Base-by-base conservation (phyloP, 1,139 yeast species). In the Arxiozyma heterogenica region DNA sequence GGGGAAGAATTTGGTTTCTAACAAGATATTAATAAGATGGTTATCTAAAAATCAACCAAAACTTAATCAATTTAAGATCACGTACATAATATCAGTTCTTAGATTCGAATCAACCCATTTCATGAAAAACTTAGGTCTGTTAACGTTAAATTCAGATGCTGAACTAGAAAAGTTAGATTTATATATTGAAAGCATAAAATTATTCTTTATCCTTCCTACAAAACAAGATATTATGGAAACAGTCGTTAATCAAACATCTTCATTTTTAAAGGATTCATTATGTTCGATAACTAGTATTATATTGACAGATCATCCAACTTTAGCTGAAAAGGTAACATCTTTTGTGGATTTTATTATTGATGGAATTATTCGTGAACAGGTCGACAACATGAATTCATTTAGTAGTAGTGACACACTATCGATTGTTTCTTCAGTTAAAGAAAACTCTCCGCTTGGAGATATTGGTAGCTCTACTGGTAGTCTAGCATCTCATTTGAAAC, bases 171-270 rank as follows among this genome's bases (percentile, higher is more conserved):
- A 57, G 46, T 47, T 64, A 22, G 56, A 60, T 47, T 55, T 66
- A 25, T 60, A 64, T 49, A 63, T 67, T 3, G 70, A 65, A 53
- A 67, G 68, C 21, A 61, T 64, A 41, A 58, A 64, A 50, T 53
- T 65, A 2, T 66, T 62, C 39, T 65, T 64, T 50, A 58, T 61
- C 44, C 53, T 64, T 27, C 66, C 65, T 1, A 58, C 58, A 41
- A 55, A 60, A 15, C 54, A 55, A 22, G 53, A 51, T n/a, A 44
- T 61, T 11, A 58, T 57, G 20, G 55, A 60, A 42, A 55, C 54
- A 15, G 55, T 62, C 4, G 61, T 67, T 11, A 45, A 48, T 15
- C 55, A 56, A 44, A 60, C 64, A 2, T 60, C 64, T 1, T 57
- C 55, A 23, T 62, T 64, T 51, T 58, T 66, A 22, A 65, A 60